These are phyloP conservation scores for Phytopythium aichiense DNA, from an alignment of 352 stramenopile genomes.

Conservation along the genomic window DNA sequence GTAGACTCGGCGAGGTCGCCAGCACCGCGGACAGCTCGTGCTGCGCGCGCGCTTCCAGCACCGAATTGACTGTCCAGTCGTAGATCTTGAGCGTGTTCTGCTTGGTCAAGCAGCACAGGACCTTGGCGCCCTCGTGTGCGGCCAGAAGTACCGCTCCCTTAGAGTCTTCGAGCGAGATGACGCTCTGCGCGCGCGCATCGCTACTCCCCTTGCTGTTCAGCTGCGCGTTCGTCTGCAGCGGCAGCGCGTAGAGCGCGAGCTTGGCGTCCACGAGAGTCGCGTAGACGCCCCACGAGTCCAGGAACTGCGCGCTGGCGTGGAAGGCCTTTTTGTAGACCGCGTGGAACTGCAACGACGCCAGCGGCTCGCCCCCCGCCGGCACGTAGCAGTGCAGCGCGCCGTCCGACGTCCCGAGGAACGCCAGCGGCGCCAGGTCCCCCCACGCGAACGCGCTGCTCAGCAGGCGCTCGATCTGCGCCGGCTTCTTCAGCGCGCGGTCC, in stretches of 20 bases:
- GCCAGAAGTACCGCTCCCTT: conserved; percentile 55
- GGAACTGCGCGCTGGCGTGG: conserved; percentile 41
- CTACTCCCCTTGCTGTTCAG: conserved; percentile 24
- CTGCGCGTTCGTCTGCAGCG: conserved; percentile 42
- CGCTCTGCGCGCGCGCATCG: conserved; percentile 10
- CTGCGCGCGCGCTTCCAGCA: conserved; percentile 46
- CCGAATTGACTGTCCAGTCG: conserved; percentile 62
- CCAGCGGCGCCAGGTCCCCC: conserved; percentile 35
- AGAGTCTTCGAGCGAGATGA: conserved; percentile 52
- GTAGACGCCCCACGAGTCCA: conserved; percentile 72
- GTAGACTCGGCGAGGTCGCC: conserved; percentile 2
- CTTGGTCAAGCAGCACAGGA: conserved; percentile 55
- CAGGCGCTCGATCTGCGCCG: conserved; percentile 42
- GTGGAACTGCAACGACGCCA: conserved; percentile 39
- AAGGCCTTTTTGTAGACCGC: conserved; percentile 59
- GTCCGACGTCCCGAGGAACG: conserved; percentile 59
- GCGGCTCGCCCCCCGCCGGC: conserved; percentile 14
- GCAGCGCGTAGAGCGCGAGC: conserved; percentile 57
- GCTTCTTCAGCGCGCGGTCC: conserved; percentile 54
- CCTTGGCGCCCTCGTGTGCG: conserved; percentile 48
- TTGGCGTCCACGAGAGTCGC: conserved; percentile 53
- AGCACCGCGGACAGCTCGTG: conserved; percentile 46
- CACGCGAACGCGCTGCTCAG: conserved; percentile 35
- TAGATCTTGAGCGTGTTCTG: conserved; percentile 59
- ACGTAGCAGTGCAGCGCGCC: conserved; percentile 55